phyloP scores from a whole-genome alignment of 2,329 filamentous ascomycete genomes.

The Coleophoma crateriformis region DNA sequence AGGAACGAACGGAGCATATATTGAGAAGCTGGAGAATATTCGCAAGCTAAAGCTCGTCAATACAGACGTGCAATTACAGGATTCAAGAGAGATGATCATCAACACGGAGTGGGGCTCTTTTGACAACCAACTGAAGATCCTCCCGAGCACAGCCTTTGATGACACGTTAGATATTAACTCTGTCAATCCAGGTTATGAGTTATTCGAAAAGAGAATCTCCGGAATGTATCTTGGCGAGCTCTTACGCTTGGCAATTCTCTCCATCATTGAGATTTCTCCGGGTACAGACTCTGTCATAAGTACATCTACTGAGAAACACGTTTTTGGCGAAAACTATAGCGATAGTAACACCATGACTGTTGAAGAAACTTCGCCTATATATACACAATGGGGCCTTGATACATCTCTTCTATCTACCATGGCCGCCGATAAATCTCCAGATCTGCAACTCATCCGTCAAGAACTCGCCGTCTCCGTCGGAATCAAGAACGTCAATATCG shows the following conservation, averaged over 20 bases:
- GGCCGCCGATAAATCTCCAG: too few relatives aligned
- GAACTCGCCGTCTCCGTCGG: too few relatives aligned
- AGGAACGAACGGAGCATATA: conserved; percentile 91
- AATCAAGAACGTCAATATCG: conserved; percentile 36
- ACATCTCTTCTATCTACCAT: conserved; percentile 27
- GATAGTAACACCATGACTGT: too few relatives aligned
- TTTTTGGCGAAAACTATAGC: too few relatives aligned
- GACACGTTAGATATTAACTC: conserved; percentile 67
- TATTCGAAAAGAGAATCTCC: conserved; percentile 96
- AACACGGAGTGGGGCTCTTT: conserved; percentile 98
- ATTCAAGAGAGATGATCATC: conserved; percentile 65
- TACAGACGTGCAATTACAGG: conserved; percentile 56
- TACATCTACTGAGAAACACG: too few relatives aligned
- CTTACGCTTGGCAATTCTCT: conserved; percentile 66
- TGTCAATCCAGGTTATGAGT: conserved; percentile 86
- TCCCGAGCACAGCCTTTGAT: conserved; percentile 81
- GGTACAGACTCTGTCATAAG: too few relatives aligned
- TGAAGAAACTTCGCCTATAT: conserved; percentile 54
- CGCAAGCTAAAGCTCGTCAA: conserved; percentile 69
- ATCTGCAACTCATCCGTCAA: too few relatives aligned
- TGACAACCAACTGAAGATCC: conserved; percentile 84
- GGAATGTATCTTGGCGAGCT: conserved; percentile 97
- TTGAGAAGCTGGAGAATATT: conserved; percentile 81
- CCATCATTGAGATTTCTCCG: conserved; percentile 44
- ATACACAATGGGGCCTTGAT: conserved; percentile 79